Evolutionary conservation across 2,329 filamentous ascomycete genomes (phyloP).

Genomic region (Fusarium praegraminearum): DNA sequence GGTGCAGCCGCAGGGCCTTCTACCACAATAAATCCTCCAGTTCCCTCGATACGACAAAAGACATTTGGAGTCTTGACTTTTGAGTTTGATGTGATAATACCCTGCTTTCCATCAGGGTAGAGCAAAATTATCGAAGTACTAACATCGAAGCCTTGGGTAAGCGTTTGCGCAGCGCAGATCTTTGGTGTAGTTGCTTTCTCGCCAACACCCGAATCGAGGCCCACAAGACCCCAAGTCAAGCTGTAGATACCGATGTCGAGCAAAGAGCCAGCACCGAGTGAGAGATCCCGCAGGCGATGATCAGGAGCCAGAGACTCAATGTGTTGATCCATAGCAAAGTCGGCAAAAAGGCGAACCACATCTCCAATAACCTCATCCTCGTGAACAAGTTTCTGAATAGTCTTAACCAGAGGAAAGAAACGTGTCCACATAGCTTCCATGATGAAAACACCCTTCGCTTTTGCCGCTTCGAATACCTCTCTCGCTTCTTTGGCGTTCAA

Average conservation of each 20-base stretch:
- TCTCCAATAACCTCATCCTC: conserved; percentile 56
- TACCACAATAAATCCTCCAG: conserved; percentile 53
- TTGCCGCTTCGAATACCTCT: conserved; percentile 56
- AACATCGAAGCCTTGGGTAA: conserved; percentile 52
- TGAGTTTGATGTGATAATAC: conserved; percentile 56
- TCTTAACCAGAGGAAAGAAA: conserved; percentile 55
- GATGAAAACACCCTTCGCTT: conserved; percentile 56
- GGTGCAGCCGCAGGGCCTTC: conserved; percentile 52
- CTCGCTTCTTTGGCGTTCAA: conserved; percentile 56
- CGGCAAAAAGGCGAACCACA: conserved; percentile 54
- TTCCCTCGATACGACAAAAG: conserved; percentile 58
- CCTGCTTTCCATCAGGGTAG: conserved; percentile 56
- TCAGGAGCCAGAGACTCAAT: conserved; percentile 49
- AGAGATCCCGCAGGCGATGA: conserved; percentile 53
- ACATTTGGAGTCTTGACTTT: conserved; percentile 39
- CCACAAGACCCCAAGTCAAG: conserved; percentile 55
- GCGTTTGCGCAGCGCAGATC: conserved; percentile 54
- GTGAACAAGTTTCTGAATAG: conserved; percentile 53
- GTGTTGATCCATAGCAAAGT: conserved; percentile 55
- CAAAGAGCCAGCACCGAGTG: conserved; percentile 57
- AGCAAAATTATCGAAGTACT: conserved; percentile 55
- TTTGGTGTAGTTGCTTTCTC: conserved; percentile 49
- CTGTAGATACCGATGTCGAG: conserved; percentile 61
- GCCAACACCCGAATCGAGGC: conserved; percentile 49
- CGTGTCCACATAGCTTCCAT: conserved; percentile 63